These are phyloP conservation scores for Quercus bicolor DNA, from an alignment of 306 rosid genomes.

Conservation along the genomic window DNA sequence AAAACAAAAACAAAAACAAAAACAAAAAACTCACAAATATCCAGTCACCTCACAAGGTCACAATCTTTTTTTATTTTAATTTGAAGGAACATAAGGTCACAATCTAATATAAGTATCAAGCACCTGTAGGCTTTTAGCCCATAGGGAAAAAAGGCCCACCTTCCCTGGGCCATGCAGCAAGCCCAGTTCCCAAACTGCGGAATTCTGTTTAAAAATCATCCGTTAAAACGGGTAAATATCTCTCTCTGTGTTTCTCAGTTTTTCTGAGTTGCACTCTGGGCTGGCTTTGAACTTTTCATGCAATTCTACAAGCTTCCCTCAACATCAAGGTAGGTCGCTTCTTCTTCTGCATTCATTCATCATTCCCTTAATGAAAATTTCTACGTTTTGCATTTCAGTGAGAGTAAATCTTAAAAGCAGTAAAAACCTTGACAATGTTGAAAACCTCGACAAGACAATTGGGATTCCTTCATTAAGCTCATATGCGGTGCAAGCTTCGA, in stretches of 20 bases:
- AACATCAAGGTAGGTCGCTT: slow-evolving; percentile 16
- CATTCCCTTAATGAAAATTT: background rate
- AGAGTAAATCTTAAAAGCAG: slow-evolving; percentile 11
- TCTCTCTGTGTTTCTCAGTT: background rate
- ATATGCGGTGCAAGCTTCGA: slow-evolving; percentile 76
- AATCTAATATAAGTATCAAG: too few species aligned
- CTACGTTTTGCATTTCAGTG: slow-evolving; percentile 5
- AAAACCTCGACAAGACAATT: slow-evolving; percentile 28
- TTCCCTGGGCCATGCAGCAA: too few species aligned
- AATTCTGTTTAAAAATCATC: background rate
- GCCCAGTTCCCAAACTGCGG: too few species aligned
- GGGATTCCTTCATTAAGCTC: slow-evolving; percentile 46
- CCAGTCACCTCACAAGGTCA: too few species aligned
- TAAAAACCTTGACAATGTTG: slow-evolving; percentile 28
- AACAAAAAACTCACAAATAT: too few species aligned
- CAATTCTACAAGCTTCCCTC: slow-evolving; percentile 24
- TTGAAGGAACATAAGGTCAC: too few species aligned
- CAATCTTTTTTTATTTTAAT: too few species aligned
- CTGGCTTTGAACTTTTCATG: slow-evolving; percentile 47
- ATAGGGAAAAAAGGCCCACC: too few species aligned
- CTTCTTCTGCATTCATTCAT: background rate
- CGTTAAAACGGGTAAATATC: too few species aligned
- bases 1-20: too few species aligned
- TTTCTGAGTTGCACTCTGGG: background rate
- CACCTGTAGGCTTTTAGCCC: too few species aligned